Base-by-base conservation (phyloP, 345 rosid genomes). In the Linum lewisii region DNA sequence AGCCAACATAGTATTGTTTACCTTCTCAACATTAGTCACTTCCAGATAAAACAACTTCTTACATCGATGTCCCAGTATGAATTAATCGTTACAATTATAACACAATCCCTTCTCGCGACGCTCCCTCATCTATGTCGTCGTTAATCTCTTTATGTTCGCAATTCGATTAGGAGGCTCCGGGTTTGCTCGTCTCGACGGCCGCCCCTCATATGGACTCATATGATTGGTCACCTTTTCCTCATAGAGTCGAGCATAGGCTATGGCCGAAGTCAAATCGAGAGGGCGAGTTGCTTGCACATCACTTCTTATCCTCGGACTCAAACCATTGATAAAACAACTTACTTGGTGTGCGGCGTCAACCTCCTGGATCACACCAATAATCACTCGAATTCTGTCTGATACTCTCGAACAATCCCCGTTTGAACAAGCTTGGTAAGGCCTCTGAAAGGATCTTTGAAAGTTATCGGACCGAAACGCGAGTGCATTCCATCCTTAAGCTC, bases 361-460 rank as follows among this genome's bases (percentile, higher is more conserved):
- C 44, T 18, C 24, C 52, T 32, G 13, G 34, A 51, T 19, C 36
- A 20, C 15, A 36, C 51, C 11, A 42, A 14, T 20, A 59, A 59
- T 21, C 5, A 26, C 38, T 59, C 62, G 7, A 47, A 45, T 1
- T 42, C 32, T 36, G 47, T 38, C 47, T 60, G 63, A 32, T 60
- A 60, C 8, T 60, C 63, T 8, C 24, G 54, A 7, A 60, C 25
- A 21, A 52, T 60, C 7, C 54, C 54, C 21, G 11, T 44, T 60
- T 44, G 42, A n/a, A n/a, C n/a, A 38, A 61, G 56, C 55, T 61
- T 61, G 37, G 55, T 61, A 14, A 61, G 55, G 16, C 47, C 64
- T 1, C 55, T 13, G 24, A 49, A 24, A 2, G 16, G 16, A 38
- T 38, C 45, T 10, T 38, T 15, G 14, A 38, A 38, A 5, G 11